phyloP scores from a whole-genome alignment of 2,329 filamentous ascomycete species.

The Camillea tinctor region DNA sequence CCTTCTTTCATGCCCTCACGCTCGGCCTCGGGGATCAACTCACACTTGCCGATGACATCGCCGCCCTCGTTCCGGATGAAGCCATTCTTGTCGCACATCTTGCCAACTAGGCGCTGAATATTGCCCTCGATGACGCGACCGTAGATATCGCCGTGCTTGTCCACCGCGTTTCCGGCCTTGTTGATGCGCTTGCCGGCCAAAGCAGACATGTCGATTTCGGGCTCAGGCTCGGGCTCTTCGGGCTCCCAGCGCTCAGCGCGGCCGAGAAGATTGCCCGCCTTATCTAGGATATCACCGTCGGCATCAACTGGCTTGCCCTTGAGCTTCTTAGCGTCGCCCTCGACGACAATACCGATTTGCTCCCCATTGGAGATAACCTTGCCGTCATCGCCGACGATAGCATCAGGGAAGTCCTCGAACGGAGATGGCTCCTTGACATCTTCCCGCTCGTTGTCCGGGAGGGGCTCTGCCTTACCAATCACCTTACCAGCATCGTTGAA shows the following conservation, averaged over 20 bases:
- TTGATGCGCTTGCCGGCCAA: slow-evolving; percentile 70
- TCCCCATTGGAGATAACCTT: slow-evolving; percentile 50
- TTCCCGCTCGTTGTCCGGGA: slow-evolving; percentile 54
- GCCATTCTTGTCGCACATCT: slow-evolving; percentile 70
- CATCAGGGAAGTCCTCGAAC: slow-evolving; percentile 59
- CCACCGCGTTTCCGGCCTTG: slow-evolving; percentile 65
- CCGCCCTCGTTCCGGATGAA: slow-evolving; percentile 73
- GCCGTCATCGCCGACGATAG: slow-evolving; percentile 52
- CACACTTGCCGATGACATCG: slow-evolving; percentile 65
- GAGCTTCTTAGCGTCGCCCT: slow-evolving; percentile 63
- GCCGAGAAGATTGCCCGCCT: slow-evolving; percentile 64
- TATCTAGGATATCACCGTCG: slow-evolving; percentile 68
- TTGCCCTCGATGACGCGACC: slow-evolving; percentile 69
- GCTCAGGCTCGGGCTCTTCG: slow-evolving; percentile 47
- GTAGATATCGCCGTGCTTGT: slow-evolving; percentile 53
- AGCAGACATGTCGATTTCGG: slow-evolving; percentile 55
- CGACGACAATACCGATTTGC: slow-evolving; percentile 59
- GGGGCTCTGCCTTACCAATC: slow-evolving; percentile 65
- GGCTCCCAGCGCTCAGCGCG: slow-evolving; percentile 67
- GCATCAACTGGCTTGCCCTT: slow-evolving; percentile 65
- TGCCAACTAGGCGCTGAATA: slow-evolving; percentile 60
- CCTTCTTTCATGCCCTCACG: slow-evolving; percentile 62
- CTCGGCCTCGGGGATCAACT: slow-evolving; percentile 67
- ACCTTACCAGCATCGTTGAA: slow-evolving; percentile 69
- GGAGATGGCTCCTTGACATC: slow-evolving; percentile 47